These are phyloP conservation scores for Puccinia hordei DNA, from an alignment of 1,284 basidiomycete species.

Conservation along the genomic window DNA sequence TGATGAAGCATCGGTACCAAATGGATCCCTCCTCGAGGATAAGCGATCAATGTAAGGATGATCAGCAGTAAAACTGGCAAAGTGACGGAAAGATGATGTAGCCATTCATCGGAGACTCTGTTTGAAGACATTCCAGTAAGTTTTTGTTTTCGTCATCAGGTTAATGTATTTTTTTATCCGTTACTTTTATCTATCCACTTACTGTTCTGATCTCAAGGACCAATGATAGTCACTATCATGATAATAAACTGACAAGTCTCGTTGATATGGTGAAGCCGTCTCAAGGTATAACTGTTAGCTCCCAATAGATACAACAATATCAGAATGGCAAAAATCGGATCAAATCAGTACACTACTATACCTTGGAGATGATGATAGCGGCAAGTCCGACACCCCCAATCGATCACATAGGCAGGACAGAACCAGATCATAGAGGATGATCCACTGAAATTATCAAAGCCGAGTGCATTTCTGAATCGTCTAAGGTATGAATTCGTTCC, in stretches of 20 bases:
- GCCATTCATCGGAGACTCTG: slow-evolving; percentile 49
- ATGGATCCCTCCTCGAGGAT: slow-evolving; percentile 42
- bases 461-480: slow-evolving; percentile 18
- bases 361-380: slow-evolving; percentile 40
- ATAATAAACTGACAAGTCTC: slow-evolving; percentile 36
- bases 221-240: slow-evolving; percentile 31
- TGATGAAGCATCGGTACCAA: slow-evolving; percentile 46
- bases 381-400: slow-evolving; percentile 47
- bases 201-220: slow-evolving; percentile 35
- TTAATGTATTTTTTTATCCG: neutral
- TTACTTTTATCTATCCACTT: slow-evolving; percentile 15
- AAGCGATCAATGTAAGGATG: slow-evolving; percentile 33
- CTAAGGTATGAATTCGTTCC: neutral
- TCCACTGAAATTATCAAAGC: slow-evolving; percentile 23
- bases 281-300: slow-evolving; percentile 36
- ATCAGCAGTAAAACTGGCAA: slow-evolving; percentile 42
- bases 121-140: neutral
- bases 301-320: neutral
- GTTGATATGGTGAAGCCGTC: slow-evolving; percentile 20
- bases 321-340: neutral
- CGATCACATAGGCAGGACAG: slow-evolving; percentile 50
- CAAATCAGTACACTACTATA: neutral
- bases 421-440: slow-evolving; percentile 48
- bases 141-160: neutral
- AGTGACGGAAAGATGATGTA: slow-evolving; percentile 46